A percentile compares a stretch with the other conserved stretches of the same genome.
phyloP scores from a whole-genome alignment of 371 early-diverging fungal genomes.

The Catenaria anguillulae region DNA sequence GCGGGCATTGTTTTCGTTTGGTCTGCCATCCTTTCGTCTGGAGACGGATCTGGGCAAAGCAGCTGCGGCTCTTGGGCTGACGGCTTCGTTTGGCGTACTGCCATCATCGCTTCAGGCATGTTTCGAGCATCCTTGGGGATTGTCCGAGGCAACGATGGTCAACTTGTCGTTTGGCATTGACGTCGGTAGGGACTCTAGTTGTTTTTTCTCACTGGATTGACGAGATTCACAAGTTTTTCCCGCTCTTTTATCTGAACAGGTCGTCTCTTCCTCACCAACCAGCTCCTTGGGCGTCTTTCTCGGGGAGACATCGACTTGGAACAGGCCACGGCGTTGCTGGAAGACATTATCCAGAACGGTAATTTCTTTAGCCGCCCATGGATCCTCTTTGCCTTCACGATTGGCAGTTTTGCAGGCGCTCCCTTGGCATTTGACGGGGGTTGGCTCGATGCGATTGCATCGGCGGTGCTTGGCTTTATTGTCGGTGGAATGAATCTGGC shows the following conservation, averaged over 20 bases:
- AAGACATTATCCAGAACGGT: neutral
- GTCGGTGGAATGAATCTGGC: conserved; percentile 2
- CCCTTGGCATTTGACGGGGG: conserved; percentile 1
- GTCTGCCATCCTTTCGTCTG: neutral
- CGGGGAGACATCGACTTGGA: neutral
- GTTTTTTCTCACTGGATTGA: neutral
- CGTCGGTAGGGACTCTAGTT: too few species aligned
- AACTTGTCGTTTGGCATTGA: neutral
- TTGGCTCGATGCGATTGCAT: neutral
- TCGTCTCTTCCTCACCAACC: neutral
- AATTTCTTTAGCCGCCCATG: neutral
- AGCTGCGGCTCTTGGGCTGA: neutral
- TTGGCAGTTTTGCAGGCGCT: conserved; percentile 1
- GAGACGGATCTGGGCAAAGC: neutral
- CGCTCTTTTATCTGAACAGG: too few species aligned
- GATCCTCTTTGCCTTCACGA: neutral
- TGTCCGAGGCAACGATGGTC: neutral
- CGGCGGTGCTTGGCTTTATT: neutral
- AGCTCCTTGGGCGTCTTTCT: neutral
- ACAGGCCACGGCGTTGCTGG: neutral
- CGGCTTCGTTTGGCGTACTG: neutral
- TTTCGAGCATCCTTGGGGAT: conserved; percentile 1
- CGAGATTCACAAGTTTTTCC: neutral
- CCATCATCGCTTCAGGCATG: neutral
- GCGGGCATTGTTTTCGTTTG: conserved; percentile 1